Evolutionary conservation across 352 stramenopile species (phyloP), one percentile per base, ranked within the genome.

Genomic region (Globisporangium alternatum): DNA sequence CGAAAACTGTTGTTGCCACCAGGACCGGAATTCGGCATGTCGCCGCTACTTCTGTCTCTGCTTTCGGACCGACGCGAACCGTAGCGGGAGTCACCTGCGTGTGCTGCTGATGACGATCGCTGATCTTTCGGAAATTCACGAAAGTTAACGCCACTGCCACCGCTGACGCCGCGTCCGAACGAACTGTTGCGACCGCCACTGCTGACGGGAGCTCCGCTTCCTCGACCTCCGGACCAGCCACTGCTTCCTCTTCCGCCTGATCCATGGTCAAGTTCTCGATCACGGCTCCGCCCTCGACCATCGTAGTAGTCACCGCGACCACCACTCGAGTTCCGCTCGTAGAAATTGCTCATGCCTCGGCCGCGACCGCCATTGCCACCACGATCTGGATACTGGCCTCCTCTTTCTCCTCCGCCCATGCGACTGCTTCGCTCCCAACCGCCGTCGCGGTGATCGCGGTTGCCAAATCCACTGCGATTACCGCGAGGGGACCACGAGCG

Each of bases 401-500:
- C 67, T 33, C 65, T 51, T 8, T 45, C 39, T 35, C 74, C 75
- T 45, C 77, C 71, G 57, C 76, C 73, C 17, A 75, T 55, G 30
- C 64, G 58, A 58, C 59, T 51, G 25, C 4, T 56, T 45, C 44
- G 53, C 19, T 71, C 57, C 52, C 65, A 65, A 5, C 60, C 60
- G 13, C 61, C 33, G 19, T 64, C 53, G 13, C 59, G 59, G 37
- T 52, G 48, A 45, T 65, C 59, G 19, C 49, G 60, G 4, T 25
- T 57, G 25, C 52, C 76, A 56, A 82, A 82, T 21, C 78, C 80
- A 22, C 59, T 19, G 15, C 79, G 82, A 41, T 83, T 78, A 0
- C 78, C 72, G 48, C 72, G 70, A 35, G 82, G 82, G 2, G 80
- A 90, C 51, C 86, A 80, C 6, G 83, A 92, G 8, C 83, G 75